Evolutionary conservation across 139 green algal genomes (phyloP).

Genomic region (Zygnema circumcarinatum): DNA sequence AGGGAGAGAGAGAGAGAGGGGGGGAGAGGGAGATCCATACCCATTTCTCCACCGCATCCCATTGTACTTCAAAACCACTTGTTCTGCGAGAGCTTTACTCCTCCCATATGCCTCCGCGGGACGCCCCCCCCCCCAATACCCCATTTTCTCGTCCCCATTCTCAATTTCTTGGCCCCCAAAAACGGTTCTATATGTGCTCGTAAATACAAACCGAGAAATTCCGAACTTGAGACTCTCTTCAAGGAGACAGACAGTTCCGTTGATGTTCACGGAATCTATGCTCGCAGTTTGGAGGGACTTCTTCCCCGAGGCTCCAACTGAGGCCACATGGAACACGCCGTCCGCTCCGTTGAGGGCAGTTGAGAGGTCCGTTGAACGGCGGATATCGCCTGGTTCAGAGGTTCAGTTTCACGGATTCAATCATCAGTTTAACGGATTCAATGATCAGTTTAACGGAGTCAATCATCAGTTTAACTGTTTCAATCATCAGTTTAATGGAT

Average conservation of each 20-base stretch:
- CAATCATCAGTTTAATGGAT: too few species aligned
- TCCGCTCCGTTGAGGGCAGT: background rate
- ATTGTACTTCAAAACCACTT: constrained; percentile 16
- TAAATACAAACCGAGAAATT: constrained; percentile 10
- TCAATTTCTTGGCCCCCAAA: background rate
- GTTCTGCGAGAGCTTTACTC: background rate
- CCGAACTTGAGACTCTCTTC: background rate
- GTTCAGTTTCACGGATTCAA: too few species aligned
- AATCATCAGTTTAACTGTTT: too few species aligned
- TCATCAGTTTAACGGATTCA: too few species aligned
- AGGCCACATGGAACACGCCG: background rate
- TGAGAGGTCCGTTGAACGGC: background rate
- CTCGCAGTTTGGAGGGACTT: background rate
- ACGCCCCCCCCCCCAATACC: background rate
- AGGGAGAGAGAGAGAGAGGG: background rate
- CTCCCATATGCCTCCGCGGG: background rate
- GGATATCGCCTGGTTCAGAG: constrained; percentile 6
- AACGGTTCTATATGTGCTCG: background rate
- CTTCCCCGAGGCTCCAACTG: background rate
- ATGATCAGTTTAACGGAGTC: too few species aligned
- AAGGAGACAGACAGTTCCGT: background rate
- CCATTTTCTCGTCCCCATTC: background rate
- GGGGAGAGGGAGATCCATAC: background rate
- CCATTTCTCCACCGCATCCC: background rate
- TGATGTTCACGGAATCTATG: background rate